Percentiles rank a stretch among this genome's conserved stretches.
Conservation (phyloP, 352 stramenopile species). For the Phytophthora sojae region DNA sequence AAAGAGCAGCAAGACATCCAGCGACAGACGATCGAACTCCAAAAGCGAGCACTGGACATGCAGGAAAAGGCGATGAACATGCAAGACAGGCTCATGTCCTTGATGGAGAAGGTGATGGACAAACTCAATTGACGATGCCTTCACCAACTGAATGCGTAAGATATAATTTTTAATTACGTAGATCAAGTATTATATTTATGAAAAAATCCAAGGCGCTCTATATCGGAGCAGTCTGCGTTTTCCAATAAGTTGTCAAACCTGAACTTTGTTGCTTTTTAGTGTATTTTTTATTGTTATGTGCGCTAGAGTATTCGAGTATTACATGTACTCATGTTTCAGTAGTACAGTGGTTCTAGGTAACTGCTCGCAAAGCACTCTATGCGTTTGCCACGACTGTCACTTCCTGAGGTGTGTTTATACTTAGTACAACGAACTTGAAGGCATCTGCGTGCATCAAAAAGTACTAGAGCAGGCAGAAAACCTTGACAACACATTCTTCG, state of each 20-base stretch:
- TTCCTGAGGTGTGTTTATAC: background rate
- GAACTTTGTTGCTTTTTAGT: too few species aligned
- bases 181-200: background rate
- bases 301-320: background rate
- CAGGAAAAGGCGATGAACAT: slow-evolving; percentile 38
- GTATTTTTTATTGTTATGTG: background rate
- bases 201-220: background rate
- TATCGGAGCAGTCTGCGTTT: too few species aligned
- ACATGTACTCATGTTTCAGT: background rate
- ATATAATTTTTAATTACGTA: background rate
- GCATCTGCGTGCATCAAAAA: background rate
- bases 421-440: too few species aligned
- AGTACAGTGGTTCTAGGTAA: background rate
- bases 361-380: background rate
- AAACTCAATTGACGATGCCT: slow-evolving; percentile 22
- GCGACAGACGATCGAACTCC: slow-evolving; percentile 28
- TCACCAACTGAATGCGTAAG: background rate
- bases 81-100: slow-evolving; percentile 33
- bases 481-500: background rate
- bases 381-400: too few species aligned
- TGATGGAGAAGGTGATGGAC: slow-evolving; percentile 43
- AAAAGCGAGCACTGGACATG: slow-evolving; percentile 32
- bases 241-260: too few species aligned
- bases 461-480: background rate
- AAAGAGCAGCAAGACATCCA: slow-evolving; percentile 32